These are phyloP conservation scores for Hypoxylon intermedium DNA, from an alignment of 495 filamentous ascomycete genomes.

Conservation along the genomic window DNA sequence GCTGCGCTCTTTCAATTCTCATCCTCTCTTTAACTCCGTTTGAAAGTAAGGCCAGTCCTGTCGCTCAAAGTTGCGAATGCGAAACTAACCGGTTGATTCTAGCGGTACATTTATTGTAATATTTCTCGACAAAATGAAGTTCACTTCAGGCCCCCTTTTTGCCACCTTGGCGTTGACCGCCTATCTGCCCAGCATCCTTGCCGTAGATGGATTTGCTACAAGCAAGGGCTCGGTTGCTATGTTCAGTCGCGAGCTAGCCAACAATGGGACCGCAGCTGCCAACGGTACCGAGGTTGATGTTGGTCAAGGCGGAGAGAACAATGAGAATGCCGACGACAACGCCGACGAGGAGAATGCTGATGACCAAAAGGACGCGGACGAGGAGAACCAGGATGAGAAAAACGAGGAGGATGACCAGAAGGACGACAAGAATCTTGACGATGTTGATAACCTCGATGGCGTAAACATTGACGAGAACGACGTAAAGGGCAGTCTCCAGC, in stretches of 20 bases:
- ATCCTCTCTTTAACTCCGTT: constrained; percentile 33
- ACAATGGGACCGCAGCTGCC: constrained; percentile 32
- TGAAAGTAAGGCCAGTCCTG: constrained; percentile 27
- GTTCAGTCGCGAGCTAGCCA: constrained; percentile 15
- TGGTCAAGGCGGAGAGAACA: constrained; percentile 16
- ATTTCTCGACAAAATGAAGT: constrained; percentile 31
- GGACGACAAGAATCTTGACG: constrained; percentile 6
- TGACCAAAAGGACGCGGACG: constrained; percentile 15
- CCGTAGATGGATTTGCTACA: constrained; percentile 6
- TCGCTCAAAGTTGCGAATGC: neutral
- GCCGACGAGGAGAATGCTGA: constrained; percentile 13
- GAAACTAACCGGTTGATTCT: neutral
- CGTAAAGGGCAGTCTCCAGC: constrained; percentile 29
- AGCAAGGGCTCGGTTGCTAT: constrained; percentile 17
- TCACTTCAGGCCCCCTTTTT: constrained; percentile 32
- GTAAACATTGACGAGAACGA: constrained; percentile 28
- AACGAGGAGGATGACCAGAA: constrained; percentile 8
- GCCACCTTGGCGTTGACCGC: constrained; percentile 37
- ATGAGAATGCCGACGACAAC: constrained; percentile 16
- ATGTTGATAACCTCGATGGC: constrained; percentile 11
- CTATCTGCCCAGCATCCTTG: constrained; percentile 35
- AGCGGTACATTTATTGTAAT: constrained; percentile 30
- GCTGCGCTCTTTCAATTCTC: constrained; percentile 42
- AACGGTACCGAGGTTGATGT: constrained; percentile 28
- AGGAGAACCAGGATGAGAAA: constrained; percentile 10